phyloP scores from a whole-genome alignment of 768 basidiomycete genomes.

The Saitozyma sp. region DNA sequence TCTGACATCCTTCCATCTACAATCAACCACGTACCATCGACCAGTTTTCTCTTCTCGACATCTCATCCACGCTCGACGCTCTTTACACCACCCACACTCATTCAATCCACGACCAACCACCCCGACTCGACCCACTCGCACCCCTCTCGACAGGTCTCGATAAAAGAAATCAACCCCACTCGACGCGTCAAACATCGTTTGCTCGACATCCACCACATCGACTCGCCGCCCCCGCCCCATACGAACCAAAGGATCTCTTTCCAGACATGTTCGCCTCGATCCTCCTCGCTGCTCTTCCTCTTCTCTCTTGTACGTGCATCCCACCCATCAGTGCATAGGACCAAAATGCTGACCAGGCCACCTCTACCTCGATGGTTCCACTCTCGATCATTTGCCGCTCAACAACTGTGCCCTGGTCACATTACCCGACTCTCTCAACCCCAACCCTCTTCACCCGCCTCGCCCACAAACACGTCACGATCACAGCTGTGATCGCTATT shows the following conservation, averaged over 20 bases:
- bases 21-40: too few relatives aligned
- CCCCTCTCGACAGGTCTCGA: too few relatives aligned
- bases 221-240: too few relatives aligned
- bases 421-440: slow-evolving; percentile 1
- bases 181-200: too few relatives aligned
- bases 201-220: too few relatives aligned
- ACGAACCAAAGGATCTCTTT: background rate
- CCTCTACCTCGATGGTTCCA: background rate
- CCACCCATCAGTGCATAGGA: background rate
- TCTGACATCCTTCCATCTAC: too few relatives aligned
- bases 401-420: background rate
- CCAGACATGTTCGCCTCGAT: slow-evolving; percentile 33
- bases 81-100: too few relatives aligned
- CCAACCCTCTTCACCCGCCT: background rate
- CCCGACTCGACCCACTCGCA: too few relatives aligned
- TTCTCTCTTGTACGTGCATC: slow-evolving; percentile 57
- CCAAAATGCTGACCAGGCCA: background rate
- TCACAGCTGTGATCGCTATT: slow-evolving; percentile 36
- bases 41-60: too few relatives aligned
- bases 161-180: too few relatives aligned
- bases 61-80: too few relatives aligned
- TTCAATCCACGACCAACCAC: too few relatives aligned
- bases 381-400: slow-evolving; percentile 9
- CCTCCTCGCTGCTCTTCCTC: slow-evolving; percentile 57
- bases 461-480: background rate